Conservation (phyloP, 1,284 basidiomycete genomes). For the Malassezia japonica region DNA sequence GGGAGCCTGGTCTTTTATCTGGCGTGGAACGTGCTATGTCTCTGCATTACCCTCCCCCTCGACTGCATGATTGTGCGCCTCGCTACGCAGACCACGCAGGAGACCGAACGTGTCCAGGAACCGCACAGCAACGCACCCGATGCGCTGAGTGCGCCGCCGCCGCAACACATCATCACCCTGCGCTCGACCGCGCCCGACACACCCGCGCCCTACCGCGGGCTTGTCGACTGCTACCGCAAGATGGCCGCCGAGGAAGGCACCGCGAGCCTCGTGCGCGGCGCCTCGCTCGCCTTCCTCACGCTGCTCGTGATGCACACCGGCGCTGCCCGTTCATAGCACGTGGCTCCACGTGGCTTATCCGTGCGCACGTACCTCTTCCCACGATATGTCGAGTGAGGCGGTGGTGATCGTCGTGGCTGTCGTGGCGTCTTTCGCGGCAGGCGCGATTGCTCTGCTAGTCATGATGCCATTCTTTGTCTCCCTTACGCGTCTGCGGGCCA, state of each 20-base stretch:
- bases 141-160: too few species aligned
- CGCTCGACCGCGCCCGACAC: too few species aligned
- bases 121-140: too few species aligned
- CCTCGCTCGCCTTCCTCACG: neutral
- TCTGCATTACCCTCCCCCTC: constrained; percentile 35
- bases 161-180: too few species aligned
- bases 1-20: neutral
- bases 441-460: constrained; percentile 1
- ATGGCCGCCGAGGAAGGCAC: constrained; percentile 43
- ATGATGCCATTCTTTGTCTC: constrained; percentile 33
- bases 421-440: neutral
- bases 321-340: neutral
- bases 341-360: neutral
- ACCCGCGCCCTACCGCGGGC: constrained; percentile 35
- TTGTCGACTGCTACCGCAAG: constrained; percentile 37
- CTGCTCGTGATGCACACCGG: neutral
- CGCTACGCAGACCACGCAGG: constrained; percentile 24
- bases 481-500: constrained; percentile 40
- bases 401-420: neutral
- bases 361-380: too few species aligned
- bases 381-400: too few species aligned
- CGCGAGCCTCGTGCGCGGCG: constrained; percentile 40
- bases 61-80: constrained; percentile 41
- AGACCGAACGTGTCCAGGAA: too few species aligned
- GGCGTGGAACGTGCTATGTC: constrained; percentile 23